Conservation (phyloP, 768 basidiomycete species). For the Lactarius tabidus region DNA sequence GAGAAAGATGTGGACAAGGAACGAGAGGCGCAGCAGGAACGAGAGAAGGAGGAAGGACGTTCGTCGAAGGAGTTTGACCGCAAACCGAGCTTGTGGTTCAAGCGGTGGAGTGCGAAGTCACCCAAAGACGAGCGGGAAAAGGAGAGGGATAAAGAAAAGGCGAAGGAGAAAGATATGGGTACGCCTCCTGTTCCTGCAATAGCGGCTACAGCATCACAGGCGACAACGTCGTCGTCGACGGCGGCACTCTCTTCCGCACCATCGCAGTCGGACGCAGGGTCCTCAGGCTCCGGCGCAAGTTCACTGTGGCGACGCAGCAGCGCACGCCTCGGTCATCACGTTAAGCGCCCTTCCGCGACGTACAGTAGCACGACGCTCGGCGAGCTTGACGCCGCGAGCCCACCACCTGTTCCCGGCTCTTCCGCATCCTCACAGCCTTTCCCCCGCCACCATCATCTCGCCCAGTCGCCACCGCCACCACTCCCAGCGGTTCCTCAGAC, state of each 20-base stretch:
- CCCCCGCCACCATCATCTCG: background rate
- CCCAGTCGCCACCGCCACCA: background rate
- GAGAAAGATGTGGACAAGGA: slow-evolving; percentile 34
- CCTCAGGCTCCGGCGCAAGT: slow-evolving; percentile 12
- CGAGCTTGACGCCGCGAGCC: background rate
- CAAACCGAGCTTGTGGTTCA: slow-evolving; percentile 49
- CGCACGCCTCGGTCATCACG: slow-evolving; percentile 12
- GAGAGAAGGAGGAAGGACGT: slow-evolving; percentile 33
- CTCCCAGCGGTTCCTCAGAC: slow-evolving; percentile 6
- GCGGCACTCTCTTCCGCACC: slow-evolving; percentile 16
- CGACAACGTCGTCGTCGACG: slow-evolving; percentile 14
- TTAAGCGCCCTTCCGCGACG: slow-evolving; percentile 14
- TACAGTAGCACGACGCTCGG: slow-evolving; percentile 9
- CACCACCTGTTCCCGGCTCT: background rate
- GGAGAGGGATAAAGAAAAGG: slow-evolving; percentile 24
- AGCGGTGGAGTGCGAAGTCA: slow-evolving; percentile 44
- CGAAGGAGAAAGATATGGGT: slow-evolving; percentile 10
- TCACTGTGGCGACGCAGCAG: slow-evolving; percentile 24
- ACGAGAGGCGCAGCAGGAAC: slow-evolving; percentile 29
- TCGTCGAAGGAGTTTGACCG: slow-evolving; percentile 37
- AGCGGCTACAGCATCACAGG: background rate
- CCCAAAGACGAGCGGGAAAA: slow-evolving; percentile 20
- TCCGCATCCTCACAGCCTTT: background rate
- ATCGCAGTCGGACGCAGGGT: slow-evolving; percentile 21
- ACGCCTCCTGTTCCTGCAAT: background rate